These are phyloP conservation scores for Mrakia gelida DNA, from an alignment of 768 basidiomycete genomes.

Conservation along the genomic window DNA sequence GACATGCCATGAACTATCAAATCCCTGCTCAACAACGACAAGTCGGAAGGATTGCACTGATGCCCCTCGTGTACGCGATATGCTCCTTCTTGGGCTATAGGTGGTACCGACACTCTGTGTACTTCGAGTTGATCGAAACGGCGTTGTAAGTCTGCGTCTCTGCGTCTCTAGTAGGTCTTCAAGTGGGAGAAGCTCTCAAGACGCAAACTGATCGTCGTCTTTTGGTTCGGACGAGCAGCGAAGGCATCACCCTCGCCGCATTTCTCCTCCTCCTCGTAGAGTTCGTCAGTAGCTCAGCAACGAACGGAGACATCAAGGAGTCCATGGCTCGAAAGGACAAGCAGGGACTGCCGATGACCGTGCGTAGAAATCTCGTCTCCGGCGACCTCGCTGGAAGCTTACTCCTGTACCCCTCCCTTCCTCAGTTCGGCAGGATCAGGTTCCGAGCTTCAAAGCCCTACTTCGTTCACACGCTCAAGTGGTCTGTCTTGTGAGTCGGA, in stretches of 20 bases:
- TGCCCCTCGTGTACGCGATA: too few relatives aligned
- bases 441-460: conserved; percentile 26
- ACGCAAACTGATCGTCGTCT: too few relatives aligned
- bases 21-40: too few relatives aligned
- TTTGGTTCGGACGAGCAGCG: conserved; percentile 2
- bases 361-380: not conserved
- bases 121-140: too few relatives aligned
- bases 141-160: too few relatives aligned
- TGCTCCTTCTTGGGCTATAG: too few relatives aligned
- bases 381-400: not conserved
- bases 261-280: conserved; percentile 77
- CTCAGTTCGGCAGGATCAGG: conserved; percentile 1
- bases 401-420: not conserved
- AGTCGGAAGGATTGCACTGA: too few relatives aligned
- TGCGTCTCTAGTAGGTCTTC: too few relatives aligned
- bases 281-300: conserved; percentile 68
- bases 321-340: conserved; percentile 80
- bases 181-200: too few relatives aligned
- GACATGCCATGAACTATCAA: too few relatives aligned
- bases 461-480: conserved; percentile 48
- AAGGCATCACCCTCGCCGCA: conserved; percentile 79
- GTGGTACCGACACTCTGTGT: not conserved
- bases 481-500: conserved; percentile 59
- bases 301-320: conserved; percentile 59
- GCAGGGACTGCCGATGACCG: conserved; percentile 36